These are phyloP conservation scores for Debaryomyces fabryi DNA, from an alignment of 1,139 yeast genomes.

Conservation along the genomic window DNA sequence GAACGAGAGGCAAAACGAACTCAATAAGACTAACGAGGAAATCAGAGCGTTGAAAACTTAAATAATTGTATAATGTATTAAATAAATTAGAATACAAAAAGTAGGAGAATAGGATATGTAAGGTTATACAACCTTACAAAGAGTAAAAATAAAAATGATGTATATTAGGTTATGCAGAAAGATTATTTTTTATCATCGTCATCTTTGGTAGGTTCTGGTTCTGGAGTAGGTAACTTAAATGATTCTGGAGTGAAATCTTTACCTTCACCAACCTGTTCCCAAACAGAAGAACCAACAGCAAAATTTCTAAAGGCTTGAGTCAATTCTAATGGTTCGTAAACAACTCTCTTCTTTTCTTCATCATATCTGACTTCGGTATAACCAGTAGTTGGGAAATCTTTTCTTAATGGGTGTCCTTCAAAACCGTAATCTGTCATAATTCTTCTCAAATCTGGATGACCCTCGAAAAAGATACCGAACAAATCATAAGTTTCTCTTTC, in stretches of 20 bases:
- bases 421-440: slow-evolving; percentile 92
- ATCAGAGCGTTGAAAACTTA: slow-evolving; percentile 29
- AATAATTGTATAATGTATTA: slow-evolving; percentile 3
- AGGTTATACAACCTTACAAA: slow-evolving; percentile 1
- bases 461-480: slow-evolving; percentile 84
- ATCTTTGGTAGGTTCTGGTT: slow-evolving; percentile 67
- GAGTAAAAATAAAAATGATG: slow-evolving; percentile 2
- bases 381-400: slow-evolving; percentile 92
- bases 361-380: slow-evolving; percentile 89
- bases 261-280: slow-evolving; percentile 94
- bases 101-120: not conserved
- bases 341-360: slow-evolving; percentile 87
- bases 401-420: slow-evolving; percentile 89
- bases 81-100: not conserved
- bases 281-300: slow-evolving; percentile 82
- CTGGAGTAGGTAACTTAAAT: slow-evolving; percentile 81
- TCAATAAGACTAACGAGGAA: slow-evolving; percentile 48
- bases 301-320: slow-evolving; percentile 93
- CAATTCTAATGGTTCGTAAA: slow-evolving; percentile 86
- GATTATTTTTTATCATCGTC: slow-evolving; percentile 33
- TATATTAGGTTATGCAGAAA: slow-evolving; percentile 9
- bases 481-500: slow-evolving; percentile 88
- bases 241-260: slow-evolving; percentile 78
- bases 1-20: slow-evolving; percentile 52
- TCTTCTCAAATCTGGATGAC: slow-evolving; percentile 88